Conservation (phyloP, 2,329 filamentous ascomycete genomes). For the Epichloe elymi region DNA sequence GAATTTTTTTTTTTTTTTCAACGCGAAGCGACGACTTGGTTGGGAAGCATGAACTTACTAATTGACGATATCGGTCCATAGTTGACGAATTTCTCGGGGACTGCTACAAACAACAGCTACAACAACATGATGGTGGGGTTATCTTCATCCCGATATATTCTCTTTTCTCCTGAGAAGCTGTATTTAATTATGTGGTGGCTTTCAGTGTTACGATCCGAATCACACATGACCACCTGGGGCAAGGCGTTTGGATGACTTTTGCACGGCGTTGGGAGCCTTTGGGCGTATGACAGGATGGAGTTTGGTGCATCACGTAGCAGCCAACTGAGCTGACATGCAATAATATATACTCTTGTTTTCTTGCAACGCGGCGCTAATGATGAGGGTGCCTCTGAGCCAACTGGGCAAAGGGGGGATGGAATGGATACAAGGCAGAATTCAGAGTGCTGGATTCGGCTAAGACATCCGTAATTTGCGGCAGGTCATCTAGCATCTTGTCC, state of each 20-base stretch:
- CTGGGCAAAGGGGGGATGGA: not conserved
- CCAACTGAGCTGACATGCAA: not conserved
- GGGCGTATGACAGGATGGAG: not conserved
- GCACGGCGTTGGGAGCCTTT: not conserved
- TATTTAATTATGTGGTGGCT: not conserved
- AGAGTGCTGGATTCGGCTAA: not conserved
- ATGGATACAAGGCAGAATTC: not conserved
- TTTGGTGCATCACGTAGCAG: not conserved
- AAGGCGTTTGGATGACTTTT: conserved; percentile 7
- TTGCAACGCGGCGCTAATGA: not conserved
- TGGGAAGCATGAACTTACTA: not conserved
- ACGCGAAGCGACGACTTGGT: not conserved
- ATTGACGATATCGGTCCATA: not conserved
- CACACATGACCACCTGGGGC: conserved; percentile 1
- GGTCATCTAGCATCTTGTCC: not conserved
- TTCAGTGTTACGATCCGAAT: not conserved
- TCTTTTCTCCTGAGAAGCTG: not conserved
- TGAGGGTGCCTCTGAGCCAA: not conserved
- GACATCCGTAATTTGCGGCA: not conserved
- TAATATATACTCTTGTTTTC: not conserved
- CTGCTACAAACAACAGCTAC: not conserved
- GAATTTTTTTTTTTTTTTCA: not conserved
- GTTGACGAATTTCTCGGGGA: not conserved
- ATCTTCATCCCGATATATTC: conserved; percentile 1
- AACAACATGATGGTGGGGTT: not conserved